Percentiles rank a stretch among this genome's conserved stretches.
phyloP scores from a whole-genome alignment of 2,329 filamentous ascomycete species.

The Microdochium trichocladiopsis region DNA sequence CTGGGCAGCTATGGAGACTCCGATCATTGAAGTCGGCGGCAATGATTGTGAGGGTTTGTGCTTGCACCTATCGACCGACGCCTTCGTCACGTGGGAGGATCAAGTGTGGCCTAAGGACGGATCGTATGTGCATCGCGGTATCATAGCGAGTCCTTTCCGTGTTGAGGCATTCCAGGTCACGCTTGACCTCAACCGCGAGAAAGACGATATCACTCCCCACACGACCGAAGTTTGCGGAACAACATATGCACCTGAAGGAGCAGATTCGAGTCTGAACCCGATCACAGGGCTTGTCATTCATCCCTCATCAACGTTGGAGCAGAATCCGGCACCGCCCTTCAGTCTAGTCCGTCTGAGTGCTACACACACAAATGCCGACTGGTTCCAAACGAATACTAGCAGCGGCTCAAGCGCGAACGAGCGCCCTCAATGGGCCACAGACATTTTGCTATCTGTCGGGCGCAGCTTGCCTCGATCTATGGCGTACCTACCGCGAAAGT shows the following conservation, averaged over 20 bases:
- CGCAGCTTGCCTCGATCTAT: conserved; percentile 36
- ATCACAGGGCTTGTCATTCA: conserved; percentile 43
- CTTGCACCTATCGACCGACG: conserved; percentile 39
- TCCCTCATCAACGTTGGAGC: conserved; percentile 21
- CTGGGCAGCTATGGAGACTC: conserved; percentile 25
- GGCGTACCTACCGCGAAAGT: conserved; percentile 28
- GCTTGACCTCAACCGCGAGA: conserved; percentile 21
- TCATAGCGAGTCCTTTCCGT: conserved; percentile 44
- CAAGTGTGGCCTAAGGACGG: conserved; percentile 28
- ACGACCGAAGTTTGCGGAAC: conserved; percentile 36
- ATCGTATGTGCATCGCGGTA: conserved; percentile 38
- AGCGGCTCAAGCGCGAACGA: conserved; percentile 5
- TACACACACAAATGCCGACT: conserved; percentile 40
- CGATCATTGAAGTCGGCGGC: conserved; percentile 29
- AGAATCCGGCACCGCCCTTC: conserved; percentile 34
- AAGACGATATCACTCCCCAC: conserved; percentile 22
- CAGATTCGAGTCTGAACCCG: conserved; percentile 29
- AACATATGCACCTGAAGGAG: conserved; percentile 26
- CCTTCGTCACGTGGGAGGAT: conserved; percentile 50
- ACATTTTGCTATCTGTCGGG: conserved; percentile 35
- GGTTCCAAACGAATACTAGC: conserved; percentile 43
- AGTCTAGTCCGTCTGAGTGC: conserved; percentile 46
- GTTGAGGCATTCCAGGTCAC: conserved; percentile 43
- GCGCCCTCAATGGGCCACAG: conserved; percentile 37
- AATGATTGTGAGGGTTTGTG: conserved; percentile 41